Evolutionary conservation across 257 asterid species (phyloP).

Genomic region (Nyctanthes arbortristis): DNA sequence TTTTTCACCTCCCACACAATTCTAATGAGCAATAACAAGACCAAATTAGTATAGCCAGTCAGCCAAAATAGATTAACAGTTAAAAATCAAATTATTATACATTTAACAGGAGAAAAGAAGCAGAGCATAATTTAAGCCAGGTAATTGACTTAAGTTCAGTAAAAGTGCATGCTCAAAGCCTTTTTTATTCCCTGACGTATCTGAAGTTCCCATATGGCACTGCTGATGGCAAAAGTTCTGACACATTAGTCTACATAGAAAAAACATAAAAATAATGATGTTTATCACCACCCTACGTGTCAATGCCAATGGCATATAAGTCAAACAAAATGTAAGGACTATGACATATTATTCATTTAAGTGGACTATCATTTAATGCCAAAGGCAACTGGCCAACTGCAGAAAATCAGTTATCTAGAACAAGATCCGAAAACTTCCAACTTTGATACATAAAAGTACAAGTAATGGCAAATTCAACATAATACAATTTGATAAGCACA

Average conservation of each 20-base stretch:
- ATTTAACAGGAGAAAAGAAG: not conserved
- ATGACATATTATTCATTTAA: no score
- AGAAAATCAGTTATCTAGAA: not conserved
- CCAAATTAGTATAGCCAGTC: not conserved
- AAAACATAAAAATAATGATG: not conserved
- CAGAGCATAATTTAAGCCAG: not conserved
- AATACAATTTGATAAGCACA: not conserved
- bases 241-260: not conserved
- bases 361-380: not conserved
- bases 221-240: not conserved
- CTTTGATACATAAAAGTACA: not conserved
- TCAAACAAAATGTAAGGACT: no score
- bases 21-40: not conserved
- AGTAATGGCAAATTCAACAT: not conserved
- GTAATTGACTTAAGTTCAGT: not conserved
- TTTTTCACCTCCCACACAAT: no score
- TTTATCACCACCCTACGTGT: no score
- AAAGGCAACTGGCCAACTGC: not conserved
- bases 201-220: not conserved
- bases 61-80: not conserved
- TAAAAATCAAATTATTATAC: not conserved
- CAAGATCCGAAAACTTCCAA: not conserved
- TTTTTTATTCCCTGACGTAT: not conserved
- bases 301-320: no score
- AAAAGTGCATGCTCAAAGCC: not conserved